phyloP scores from a whole-genome alignment of 345 rosid genomes.

The Bretschneidera sinensis region DNA sequence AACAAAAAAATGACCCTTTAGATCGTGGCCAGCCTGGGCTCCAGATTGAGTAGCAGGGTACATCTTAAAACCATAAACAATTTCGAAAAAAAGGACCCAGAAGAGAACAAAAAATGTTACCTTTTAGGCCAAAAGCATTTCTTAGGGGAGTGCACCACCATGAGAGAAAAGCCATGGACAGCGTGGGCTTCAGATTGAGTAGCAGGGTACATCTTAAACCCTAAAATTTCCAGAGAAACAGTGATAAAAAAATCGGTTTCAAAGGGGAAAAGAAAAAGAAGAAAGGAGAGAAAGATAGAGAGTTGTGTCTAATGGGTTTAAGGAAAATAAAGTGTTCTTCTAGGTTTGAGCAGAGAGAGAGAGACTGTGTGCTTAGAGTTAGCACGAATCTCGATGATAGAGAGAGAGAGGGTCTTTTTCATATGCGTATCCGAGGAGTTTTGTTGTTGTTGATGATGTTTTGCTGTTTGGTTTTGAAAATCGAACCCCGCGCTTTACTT shows the following conservation, averaged over 20 bases:
- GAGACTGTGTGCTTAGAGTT: conserved; percentile 2
- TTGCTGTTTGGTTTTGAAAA: conserved; percentile 13
- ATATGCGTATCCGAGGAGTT: conserved; percentile 24
- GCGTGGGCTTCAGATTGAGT: conserved; percentile 10
- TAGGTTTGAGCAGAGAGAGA: background rate
- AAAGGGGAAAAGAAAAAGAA: background rate
- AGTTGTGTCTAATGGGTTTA: background rate
- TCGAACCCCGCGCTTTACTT: conserved; percentile 10
- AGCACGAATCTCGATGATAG: conserved; percentile 21
- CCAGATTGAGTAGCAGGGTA: conserved; percentile 10
- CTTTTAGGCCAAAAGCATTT: conserved; percentile 18
- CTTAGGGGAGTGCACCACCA: conserved; percentile 1
- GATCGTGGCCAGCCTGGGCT: conserved; percentile 9
- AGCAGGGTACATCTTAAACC: conserved; percentile 20
- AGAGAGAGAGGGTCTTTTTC: background rate
- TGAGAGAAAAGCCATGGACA: conserved; percentile 7
- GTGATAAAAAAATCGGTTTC: background rate
- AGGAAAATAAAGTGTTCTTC: conserved; percentile 5
- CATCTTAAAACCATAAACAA: conserved; percentile 19
- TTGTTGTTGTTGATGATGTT: conserved; percentile 7
- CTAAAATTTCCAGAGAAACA: conserved; percentile 7
- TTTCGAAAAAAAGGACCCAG: background rate
- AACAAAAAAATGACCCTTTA: background rate
- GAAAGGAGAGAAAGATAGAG: background rate
- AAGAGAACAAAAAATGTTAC: conserved; percentile 9